These are phyloP conservation scores for Mortierella sp. DNA, from an alignment of 371 early-diverging fungal species.

Conservation along the genomic window DNA sequence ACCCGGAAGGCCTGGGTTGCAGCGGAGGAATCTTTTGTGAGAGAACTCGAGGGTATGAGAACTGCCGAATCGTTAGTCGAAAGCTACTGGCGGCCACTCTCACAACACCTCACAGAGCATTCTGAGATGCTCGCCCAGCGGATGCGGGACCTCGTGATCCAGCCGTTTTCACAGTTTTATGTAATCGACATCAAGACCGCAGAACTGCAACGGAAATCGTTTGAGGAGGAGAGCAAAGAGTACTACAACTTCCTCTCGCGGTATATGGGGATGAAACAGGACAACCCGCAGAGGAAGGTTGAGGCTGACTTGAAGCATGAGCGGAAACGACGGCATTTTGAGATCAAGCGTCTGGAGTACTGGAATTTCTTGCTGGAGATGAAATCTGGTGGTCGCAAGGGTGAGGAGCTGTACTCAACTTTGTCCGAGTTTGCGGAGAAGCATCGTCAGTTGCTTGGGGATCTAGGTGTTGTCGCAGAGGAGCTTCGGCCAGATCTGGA, in stretches of 20 bases:
- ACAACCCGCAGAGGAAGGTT: slow-evolving; percentile 58
- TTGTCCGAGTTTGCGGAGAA: slow-evolving; percentile 68
- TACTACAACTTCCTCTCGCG: slow-evolving; percentile 71
- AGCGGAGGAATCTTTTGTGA: slow-evolving; percentile 60
- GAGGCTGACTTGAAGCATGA: slow-evolving; percentile 64
- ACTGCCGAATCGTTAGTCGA: slow-evolving; percentile 56
- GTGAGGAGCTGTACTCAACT: slow-evolving; percentile 69
- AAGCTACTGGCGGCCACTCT: slow-evolving; percentile 58
- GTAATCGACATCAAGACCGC: slow-evolving; percentile 69
- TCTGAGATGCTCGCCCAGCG: slow-evolving; percentile 60
- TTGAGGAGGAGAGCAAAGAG: slow-evolving; percentile 75
- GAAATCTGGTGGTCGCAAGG: slow-evolving; percentile 72
- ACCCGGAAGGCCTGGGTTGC: slow-evolving; percentile 51
- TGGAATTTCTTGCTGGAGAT: slow-evolving; percentile 72
- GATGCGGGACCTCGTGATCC: slow-evolving; percentile 64
- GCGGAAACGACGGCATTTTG: slow-evolving; percentile 67
- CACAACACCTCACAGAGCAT: slow-evolving; percentile 44
- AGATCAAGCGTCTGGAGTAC: slow-evolving; percentile 75
- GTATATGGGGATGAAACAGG: slow-evolving; percentile 65
- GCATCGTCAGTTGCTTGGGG: slow-evolving; percentile 52
- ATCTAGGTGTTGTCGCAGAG: slow-evolving; percentile 28
- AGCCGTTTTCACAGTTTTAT: slow-evolving; percentile 68
- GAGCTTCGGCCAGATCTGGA: slow-evolving; percentile 54
- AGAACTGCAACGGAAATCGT: slow-evolving; percentile 69
- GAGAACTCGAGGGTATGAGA: slow-evolving; percentile 58